These are phyloP conservation scores for Colletotrichum destructivum DNA, from an alignment of 2,329 filamentous ascomycete species.

Conservation along the genomic window DNA sequence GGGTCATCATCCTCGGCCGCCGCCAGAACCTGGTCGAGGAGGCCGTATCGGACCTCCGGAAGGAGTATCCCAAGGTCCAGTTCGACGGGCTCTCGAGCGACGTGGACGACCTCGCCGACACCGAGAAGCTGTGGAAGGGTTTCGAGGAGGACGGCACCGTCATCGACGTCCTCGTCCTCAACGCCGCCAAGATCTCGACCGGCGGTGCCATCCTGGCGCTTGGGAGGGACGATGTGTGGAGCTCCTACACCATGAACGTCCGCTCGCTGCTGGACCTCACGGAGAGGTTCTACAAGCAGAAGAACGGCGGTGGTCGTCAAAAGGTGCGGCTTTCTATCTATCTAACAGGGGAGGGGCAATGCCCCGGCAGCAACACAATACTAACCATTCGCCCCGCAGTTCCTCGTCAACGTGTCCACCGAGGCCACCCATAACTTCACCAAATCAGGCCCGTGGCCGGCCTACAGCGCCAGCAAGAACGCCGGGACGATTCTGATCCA, in stretches of 20 bases:
- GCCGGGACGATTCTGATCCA: constrained; percentile 55
- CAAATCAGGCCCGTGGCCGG: constrained; percentile 43
- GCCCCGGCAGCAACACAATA: background rate
- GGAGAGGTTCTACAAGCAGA: constrained; percentile 52
- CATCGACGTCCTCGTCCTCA: constrained; percentile 51
- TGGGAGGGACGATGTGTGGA: constrained; percentile 34
- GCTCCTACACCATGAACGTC: constrained; percentile 40
- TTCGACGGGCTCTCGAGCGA: constrained; percentile 10
- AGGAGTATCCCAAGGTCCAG: constrained; percentile 1
- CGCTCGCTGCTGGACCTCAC: constrained; percentile 36
- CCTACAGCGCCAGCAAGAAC: constrained; percentile 57
- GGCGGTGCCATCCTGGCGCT: constrained; percentile 27
- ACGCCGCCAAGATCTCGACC: constrained; percentile 40
- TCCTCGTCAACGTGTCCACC: constrained; percentile 52
- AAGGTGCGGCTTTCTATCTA: constrained; percentile 39
- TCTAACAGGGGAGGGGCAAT: background rate
- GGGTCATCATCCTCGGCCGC: constrained; percentile 58
- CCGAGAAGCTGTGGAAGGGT: constrained; percentile 28
- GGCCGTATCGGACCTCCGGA: constrained; percentile 46
- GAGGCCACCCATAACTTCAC: constrained; percentile 49
- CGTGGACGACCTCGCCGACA: constrained; percentile 5
- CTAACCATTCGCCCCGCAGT: constrained; percentile 41
- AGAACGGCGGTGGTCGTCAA: constrained; percentile 36
- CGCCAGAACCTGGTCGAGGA: constrained; percentile 49
- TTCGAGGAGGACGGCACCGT: constrained; percentile 38